A percentile compares a stretch with the other conserved stretches of the same genome.
Evolutionary conservation across 2,329 filamentous ascomycete genomes (phyloP).

Genomic region (Nigrograna mackinnonii): DNA sequence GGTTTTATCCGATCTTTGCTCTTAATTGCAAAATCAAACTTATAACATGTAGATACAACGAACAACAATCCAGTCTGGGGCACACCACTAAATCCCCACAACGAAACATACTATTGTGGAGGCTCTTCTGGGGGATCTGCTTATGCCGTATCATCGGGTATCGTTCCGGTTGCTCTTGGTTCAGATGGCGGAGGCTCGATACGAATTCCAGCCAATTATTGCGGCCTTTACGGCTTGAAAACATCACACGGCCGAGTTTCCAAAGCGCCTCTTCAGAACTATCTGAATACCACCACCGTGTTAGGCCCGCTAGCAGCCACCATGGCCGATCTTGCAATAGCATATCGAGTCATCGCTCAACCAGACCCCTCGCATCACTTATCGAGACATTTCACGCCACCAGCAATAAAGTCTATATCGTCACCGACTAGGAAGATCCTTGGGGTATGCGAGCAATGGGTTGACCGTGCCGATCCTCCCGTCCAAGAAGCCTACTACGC

Average conservation of each 20-base stretch:
- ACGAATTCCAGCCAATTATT: conserved; percentile 65
- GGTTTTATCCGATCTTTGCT: too few species aligned
- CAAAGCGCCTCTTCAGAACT: conserved; percentile 59
- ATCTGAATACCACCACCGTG: conserved; percentile 67
- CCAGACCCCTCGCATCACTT: conserved; percentile 67
- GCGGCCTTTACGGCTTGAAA: conserved; percentile 82
- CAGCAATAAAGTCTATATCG: conserved; percentile 14
- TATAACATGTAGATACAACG: conserved; percentile 65
- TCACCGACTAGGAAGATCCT: conserved; percentile 59
- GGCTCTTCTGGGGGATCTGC: conserved; percentile 79
- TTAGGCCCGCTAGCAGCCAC: conserved; percentile 76
- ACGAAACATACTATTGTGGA: conserved; percentile 75
- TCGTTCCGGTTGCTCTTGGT: conserved; percentile 76
- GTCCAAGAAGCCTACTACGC: conserved; percentile 66
- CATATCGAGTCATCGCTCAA: conserved; percentile 79
- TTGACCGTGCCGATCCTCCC: conserved; percentile 66
- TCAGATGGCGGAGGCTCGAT: conserved; percentile 74
- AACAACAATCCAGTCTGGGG: conserved; percentile 79
- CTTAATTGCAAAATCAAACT: background rate
- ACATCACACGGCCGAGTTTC: conserved; percentile 72
- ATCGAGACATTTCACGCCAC: conserved; percentile 66
- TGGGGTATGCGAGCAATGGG: conserved; percentile 71
- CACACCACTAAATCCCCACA: conserved; percentile 78
- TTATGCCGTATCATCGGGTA: conserved; percentile 69
- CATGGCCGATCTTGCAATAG: conserved; percentile 76